Percentiles rank a stretch among this genome's conserved stretches.
These are phyloP conservation scores for Crepidotus variabilis DNA, from an alignment of 768 basidiomycete genomes.

Conservation along the genomic window DNA sequence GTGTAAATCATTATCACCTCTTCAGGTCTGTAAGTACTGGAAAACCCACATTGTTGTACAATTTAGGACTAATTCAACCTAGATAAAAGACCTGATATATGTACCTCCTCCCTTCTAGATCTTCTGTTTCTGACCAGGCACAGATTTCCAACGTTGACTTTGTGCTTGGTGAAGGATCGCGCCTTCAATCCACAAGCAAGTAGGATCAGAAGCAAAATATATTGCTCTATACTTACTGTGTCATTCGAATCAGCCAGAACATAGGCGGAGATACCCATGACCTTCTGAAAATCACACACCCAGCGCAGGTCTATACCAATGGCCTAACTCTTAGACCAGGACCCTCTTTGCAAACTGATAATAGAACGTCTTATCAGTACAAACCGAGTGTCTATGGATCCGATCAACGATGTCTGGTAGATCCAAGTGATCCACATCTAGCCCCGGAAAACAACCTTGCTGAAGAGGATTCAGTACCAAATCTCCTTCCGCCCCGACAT, in stretches of 20 bases:
- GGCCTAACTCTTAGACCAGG: background rate
- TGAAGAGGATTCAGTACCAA: background rate
- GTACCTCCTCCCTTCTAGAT: too few species aligned
- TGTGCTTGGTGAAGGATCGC: background rate
- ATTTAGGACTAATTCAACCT: too few species aligned
- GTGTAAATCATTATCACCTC: too few species aligned
- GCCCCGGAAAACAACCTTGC: background rate
- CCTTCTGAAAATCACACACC: background rate
- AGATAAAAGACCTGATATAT: too few species aligned
- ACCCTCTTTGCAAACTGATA: too few species aligned
- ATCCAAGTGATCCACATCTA: background rate
- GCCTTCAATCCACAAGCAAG: background rate
- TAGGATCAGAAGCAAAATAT: background rate
- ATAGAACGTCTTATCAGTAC: too few species aligned
- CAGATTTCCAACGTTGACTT: too few species aligned
- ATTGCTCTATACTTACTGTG: background rate
- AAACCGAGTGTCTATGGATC: background rate
- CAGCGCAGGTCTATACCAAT: background rate
- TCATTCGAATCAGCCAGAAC: background rate
- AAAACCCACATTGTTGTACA: too few species aligned
- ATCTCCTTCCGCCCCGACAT: slow-evolving; percentile 7
- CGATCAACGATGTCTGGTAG: background rate
- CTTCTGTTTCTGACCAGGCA: too few species aligned
- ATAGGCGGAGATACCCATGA: background rate
- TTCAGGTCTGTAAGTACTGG: too few species aligned